Base-by-base conservation (phyloP, 345 rosid genomes). In the Kandelia obovata region DNA sequence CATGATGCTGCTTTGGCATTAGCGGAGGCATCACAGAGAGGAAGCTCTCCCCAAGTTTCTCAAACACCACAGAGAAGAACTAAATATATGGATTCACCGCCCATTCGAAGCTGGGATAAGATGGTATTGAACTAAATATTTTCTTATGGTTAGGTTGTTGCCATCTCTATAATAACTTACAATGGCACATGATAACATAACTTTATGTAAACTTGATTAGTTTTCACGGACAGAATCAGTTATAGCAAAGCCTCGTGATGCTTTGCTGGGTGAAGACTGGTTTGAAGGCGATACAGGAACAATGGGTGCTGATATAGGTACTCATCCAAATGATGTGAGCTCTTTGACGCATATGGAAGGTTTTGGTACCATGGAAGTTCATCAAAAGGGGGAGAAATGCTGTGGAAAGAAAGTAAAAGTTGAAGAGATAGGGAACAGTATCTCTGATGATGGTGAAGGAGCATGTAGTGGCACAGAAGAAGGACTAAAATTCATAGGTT, bases 1-100 rank as follows among this genome's bases (percentile, higher is more conserved):
- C 96, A 79, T 76, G 87, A 78, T 64, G 86, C 91, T 68, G 98
- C 92, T 37, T 72, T 92, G 71, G 84, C 89, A 60, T 84, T 92
- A 77, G 71, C 91, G 6, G 84, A 88, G 71, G 91, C 91, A 68
- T 87, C 86, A 16, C 83, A 81, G 68, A 80, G 80, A 77, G 87
- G 87, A 73, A 86, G 84, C 69, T 85, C 94, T 74, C 87, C 92
- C 28, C 84, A 82, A 80, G 85, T 73, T 69, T 87, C 87, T 27
- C 85, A 62, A 71, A 75, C 82, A 75, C 85, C 82, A 34, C 65
- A 66, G 62, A 69, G 66, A 64, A 83, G 77, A 81, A 67, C 81
- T 66, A 84, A 73, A 64, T 73, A 73, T 47, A 77, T 71, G 34
- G 86, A 74, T 61, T 75, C 78, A 74, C 83, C 92, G 25, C 86